Percentiles rank a stretch among this genome's conserved stretches.
Evolutionary conservation across 2,329 filamentous ascomycete species (phyloP).

Genomic region (Moelleriella libera): DNA sequence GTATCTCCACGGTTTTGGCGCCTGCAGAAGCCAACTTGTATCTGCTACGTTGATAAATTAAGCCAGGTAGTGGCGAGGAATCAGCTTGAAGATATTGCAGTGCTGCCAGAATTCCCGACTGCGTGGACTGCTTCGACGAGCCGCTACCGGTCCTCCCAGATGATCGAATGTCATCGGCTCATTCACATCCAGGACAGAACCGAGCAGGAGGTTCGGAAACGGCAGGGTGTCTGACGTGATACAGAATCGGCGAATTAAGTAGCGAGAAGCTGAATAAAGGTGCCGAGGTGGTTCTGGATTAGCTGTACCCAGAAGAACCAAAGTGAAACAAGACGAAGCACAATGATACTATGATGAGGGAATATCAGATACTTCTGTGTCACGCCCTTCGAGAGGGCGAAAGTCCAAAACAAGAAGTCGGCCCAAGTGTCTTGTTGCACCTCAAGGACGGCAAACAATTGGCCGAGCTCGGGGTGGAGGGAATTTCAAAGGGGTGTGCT

Average conservation of each 20-base stretch:
- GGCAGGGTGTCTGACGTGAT: background rate
- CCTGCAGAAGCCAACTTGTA: too few species aligned
- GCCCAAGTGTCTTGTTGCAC: conserved; percentile 18
- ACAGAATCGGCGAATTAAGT: background rate
- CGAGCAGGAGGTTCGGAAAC: background rate
- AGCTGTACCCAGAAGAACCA: conserved; percentile 17
- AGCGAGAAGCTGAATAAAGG: background rate
- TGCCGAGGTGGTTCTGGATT: conserved; percentile 2
- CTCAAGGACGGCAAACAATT: conserved; percentile 9
- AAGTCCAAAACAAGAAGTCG: conserved; percentile 12
- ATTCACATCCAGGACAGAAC: background rate
- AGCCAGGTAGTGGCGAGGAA: too few species aligned
- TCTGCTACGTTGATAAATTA: too few species aligned
- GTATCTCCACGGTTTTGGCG: too few species aligned
- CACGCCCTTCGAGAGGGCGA: conserved; percentile 27
- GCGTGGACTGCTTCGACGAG: too few species aligned
- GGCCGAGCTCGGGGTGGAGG: background rate
- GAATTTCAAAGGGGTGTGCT: background rate
- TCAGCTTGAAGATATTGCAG: too few species aligned
- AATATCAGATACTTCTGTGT: conserved; percentile 19
- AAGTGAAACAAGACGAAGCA: conserved; percentile 37
- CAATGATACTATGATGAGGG: conserved; percentile 25
- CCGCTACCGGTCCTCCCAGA: too few species aligned
- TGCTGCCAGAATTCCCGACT: too few species aligned
- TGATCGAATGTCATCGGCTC: too few species aligned